Conservation (phyloP, 169 alveolate species). For the Babesia bigemina region DNA sequence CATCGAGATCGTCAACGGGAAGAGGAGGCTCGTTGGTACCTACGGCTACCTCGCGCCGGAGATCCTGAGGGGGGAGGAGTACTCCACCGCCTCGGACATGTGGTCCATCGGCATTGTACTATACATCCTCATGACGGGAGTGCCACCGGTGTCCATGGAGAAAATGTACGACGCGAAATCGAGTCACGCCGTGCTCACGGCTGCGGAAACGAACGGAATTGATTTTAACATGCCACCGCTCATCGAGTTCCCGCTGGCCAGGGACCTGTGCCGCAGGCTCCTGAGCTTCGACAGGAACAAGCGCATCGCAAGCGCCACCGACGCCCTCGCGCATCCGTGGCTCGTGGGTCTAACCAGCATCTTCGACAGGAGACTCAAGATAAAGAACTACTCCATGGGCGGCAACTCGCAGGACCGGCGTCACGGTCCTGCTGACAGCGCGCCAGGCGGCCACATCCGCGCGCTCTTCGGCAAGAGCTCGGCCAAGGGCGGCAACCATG, state of each 20-base stretch:
- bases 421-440: slow-evolving; percentile 3
- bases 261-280: slow-evolving; percentile 83
- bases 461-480: neutral
- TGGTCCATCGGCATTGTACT: slow-evolving; percentile 90
- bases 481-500: neutral
- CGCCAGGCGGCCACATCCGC: slow-evolving; percentile 18
- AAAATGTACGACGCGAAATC: slow-evolving; percentile 83
- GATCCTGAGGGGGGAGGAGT: slow-evolving; percentile 83
- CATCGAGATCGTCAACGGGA: slow-evolving; percentile 71
- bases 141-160: slow-evolving; percentile 90
- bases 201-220: slow-evolving; percentile 81
- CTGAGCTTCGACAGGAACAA: slow-evolving; percentile 82
- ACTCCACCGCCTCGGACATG: slow-evolving; percentile 85
- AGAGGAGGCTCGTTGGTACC: slow-evolving; percentile 83
- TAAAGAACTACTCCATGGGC: slow-evolving; percentile 40
- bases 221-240: slow-evolving; percentile 86
- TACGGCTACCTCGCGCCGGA: slow-evolving; percentile 86
- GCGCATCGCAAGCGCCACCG: slow-evolving; percentile 80
- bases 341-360: slow-evolving; percentile 68
- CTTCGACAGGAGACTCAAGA: slow-evolving; percentile 47
- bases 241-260: slow-evolving; percentile 86
- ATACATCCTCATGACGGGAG: slow-evolving; percentile 88
- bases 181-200: slow-evolving; percentile 79
- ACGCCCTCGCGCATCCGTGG: slow-evolving; percentile 90
- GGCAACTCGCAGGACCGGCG: slow-evolving; percentile 1